These are phyloP conservation scores for Mortierella alpina DNA, from an alignment of 192 early-diverging fungal genomes.

Conservation along the genomic window DNA sequence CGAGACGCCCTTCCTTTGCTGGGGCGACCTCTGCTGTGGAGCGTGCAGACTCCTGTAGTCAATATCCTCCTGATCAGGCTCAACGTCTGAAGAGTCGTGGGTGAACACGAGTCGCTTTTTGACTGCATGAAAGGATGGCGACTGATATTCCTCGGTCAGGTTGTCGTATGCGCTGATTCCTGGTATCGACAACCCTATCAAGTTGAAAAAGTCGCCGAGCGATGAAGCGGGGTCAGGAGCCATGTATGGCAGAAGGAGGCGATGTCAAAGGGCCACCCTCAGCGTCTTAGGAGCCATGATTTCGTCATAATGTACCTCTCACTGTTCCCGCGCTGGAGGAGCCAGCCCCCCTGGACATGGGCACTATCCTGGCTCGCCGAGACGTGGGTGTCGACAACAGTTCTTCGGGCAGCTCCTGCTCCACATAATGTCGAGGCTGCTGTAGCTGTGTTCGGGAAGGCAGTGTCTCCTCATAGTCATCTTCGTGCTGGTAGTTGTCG, in stretches of 20 bases:
- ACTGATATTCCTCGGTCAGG: slow-evolving; percentile 30
- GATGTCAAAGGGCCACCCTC: no score
- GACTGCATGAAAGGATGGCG: slow-evolving; percentile 34
- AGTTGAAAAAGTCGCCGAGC: not conserved
- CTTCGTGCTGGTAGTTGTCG: not conserved
- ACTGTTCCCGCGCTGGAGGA: not conserved
- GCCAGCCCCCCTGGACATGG: slow-evolving; percentile 15
- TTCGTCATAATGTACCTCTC: slow-evolving; percentile 4
- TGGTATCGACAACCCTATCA: not conserved
- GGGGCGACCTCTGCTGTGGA: not conserved
- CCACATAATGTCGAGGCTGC: slow-evolving; percentile 3
- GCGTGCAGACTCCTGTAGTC: not conserved
- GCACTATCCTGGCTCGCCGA: slow-evolving; percentile 4
- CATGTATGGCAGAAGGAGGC: no score
- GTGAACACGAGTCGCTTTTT: slow-evolving; percentile 32
- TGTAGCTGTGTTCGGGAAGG: not conserved
- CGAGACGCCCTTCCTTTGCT: not conserved
- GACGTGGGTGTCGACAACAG: slow-evolving; percentile 41
- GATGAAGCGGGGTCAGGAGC: not conserved
- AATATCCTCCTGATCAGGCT: slow-evolving; percentile 1
- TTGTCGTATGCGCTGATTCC: not conserved
- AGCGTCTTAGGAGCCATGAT: not conserved
- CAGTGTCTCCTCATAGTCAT: slow-evolving; percentile 1
- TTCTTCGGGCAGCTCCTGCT: slow-evolving; percentile 32
- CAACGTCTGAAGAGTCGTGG: slow-evolving; percentile 12